A percentile compares a stretch with the other conserved stretches of the same genome.
Evolutionary conservation across 345 rosid genomes (phyloP).

Genomic region (Gossypium turneri): DNA sequence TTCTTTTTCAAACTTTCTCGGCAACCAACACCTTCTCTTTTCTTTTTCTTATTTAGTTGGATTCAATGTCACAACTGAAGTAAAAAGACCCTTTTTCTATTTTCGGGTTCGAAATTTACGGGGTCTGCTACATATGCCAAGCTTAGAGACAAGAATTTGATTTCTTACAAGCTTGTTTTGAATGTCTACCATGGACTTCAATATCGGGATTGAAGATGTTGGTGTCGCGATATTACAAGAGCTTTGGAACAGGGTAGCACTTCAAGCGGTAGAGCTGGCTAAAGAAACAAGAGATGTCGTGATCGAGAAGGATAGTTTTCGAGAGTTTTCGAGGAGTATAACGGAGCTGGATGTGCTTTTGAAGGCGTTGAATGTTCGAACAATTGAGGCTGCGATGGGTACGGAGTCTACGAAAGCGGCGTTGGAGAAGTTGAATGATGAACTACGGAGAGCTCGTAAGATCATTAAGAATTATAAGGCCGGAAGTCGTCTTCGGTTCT

Average conservation of each 20-base stretch:
- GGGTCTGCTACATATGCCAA: no score
- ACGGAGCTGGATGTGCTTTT: constrained; percentile 29
- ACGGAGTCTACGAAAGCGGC: constrained; percentile 25
- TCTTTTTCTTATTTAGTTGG: no score
- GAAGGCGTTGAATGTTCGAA: constrained; percentile 27
- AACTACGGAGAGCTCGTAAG: constrained; percentile 27
- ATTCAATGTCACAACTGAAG: no score
- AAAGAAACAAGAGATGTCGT: constrained; percentile 35
- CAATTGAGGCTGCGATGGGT: constrained; percentile 34
- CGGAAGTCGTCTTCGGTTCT: constrained; percentile 33
- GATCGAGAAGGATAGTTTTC: constrained; percentile 34
- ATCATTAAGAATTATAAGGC: constrained; percentile 36
- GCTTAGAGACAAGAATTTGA: background rate
- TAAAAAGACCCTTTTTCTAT: no score
- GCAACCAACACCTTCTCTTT: no score
- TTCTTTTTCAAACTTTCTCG: no score
- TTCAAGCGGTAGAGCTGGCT: constrained; percentile 28
- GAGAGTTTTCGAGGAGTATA: constrained; percentile 31
- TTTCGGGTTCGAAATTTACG: background rate
- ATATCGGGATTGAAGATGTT: constrained; percentile 29
- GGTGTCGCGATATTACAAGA: constrained; percentile 37
- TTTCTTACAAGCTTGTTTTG: background rate
- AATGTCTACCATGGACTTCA: constrained; percentile 9
- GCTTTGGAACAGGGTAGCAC: constrained; percentile 34
- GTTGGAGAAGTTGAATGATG: constrained; percentile 27